phyloP scores from a whole-genome alignment of 352 stramenopile species.

The Paralagenidium karlingii region DNA sequence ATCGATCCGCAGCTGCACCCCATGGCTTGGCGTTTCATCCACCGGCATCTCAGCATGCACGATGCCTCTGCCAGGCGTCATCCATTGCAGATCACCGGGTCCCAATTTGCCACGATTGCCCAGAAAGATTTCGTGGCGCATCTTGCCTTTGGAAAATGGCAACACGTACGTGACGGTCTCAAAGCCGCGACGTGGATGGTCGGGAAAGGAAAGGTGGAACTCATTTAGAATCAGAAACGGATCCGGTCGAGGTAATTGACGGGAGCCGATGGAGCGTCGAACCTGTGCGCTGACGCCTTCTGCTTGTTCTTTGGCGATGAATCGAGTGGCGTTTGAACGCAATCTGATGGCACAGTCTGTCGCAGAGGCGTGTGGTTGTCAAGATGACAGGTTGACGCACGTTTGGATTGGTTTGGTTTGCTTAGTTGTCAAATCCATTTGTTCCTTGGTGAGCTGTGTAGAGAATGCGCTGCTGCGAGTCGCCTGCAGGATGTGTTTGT shows the following conservation, averaged over 20 bases:
- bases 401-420: no score
- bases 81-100: conserved; percentile 26
- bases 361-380: no score
- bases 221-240: conserved; percentile 23
- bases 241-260: conserved; percentile 22
- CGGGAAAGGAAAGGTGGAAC: conserved; percentile 31
- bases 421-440: no score
- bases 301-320: conserved; percentile 31
- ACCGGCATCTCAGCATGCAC: conserved; percentile 37
- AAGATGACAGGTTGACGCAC: no score
- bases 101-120: conserved; percentile 16
- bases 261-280: conserved; percentile 31
- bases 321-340: no score
- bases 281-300: conserved; percentile 43
- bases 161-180: conserved; percentile 81
- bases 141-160: conserved; percentile 28
- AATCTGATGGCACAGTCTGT: no score
- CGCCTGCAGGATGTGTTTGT: no score
- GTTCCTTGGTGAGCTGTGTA: no score
- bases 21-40: conserved; percentile 16
- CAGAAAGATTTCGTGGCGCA: conserved; percentile 69
- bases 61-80: conserved; percentile 24
- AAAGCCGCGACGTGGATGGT: conserved; percentile 83
- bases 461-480: no score
- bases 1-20: conserved; percentile 42